These are phyloP conservation scores for Xylaria venustula DNA, from an alignment of 495 filamentous ascomycete genomes.

Conservation along the genomic window DNA sequence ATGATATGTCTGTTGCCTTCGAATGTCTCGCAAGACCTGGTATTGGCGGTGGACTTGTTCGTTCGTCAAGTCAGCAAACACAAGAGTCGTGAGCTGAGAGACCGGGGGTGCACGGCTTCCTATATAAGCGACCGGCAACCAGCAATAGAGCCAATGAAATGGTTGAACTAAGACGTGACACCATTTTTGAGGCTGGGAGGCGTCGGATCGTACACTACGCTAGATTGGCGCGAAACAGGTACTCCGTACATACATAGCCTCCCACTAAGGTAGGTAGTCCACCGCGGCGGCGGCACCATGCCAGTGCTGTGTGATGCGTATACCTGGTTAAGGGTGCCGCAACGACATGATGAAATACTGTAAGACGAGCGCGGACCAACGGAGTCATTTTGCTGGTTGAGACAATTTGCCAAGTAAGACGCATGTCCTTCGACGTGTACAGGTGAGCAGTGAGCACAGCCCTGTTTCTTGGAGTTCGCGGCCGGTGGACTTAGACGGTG, in stretches of 20 bases:
- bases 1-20: background rate
- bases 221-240: background rate
- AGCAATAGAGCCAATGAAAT: background rate
- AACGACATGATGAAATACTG: background rate
- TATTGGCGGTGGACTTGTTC: background rate
- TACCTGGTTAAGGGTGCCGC: background rate
- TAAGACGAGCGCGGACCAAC: conserved; percentile 3
- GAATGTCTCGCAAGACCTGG: background rate
- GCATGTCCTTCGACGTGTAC: background rate
- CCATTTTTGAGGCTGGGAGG: background rate
- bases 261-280: background rate
- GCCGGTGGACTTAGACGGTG: too few relatives aligned
- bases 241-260: conserved; percentile 7
- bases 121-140: background rate
- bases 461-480: too few relatives aligned
- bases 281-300: background rate
- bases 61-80: background rate
- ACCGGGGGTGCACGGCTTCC: too few relatives aligned
- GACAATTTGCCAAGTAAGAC: background rate
- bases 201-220: background rate
- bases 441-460: too few relatives aligned
- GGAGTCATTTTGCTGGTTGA: background rate
- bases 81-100: background rate
- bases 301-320: background rate
- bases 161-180: background rate